Percentiles rank a stretch among this genome's conserved stretches.
Evolutionary conservation across 2,329 filamentous ascomycete species (phyloP).

Genomic region (Colletotrichum camelliae): DNA sequence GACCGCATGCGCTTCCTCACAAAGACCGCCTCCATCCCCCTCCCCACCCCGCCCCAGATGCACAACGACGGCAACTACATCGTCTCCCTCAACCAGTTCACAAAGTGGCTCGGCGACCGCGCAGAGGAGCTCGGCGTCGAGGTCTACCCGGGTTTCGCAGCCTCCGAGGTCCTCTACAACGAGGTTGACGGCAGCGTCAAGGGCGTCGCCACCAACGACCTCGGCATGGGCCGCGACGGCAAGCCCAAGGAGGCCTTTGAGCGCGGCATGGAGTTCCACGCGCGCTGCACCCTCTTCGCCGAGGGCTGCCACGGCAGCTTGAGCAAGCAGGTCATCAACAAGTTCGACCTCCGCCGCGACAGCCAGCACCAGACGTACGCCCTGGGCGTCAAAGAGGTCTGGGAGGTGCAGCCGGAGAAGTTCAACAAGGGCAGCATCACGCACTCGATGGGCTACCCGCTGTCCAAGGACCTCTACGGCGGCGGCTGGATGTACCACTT

Average conservation of each 20-base stretch:
- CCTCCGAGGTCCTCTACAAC: constrained; percentile 88
- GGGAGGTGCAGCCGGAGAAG: constrained; percentile 93
- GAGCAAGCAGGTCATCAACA: constrained; percentile 93
- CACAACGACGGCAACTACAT: constrained; percentile 98
- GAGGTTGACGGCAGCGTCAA: constrained; percentile 82
- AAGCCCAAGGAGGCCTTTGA: constrained; percentile 91
- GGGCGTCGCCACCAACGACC: constrained; percentile 94
- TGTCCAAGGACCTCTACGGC: constrained; percentile 89
- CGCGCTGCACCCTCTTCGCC: constrained; percentile 86
- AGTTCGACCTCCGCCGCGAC: constrained; percentile 87
- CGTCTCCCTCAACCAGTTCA: constrained; percentile 91
- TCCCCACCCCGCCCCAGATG: constrained; percentile 96
- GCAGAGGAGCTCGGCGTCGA: constrained; percentile 98
- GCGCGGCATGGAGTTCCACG: constrained; percentile 98
- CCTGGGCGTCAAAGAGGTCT: constrained; percentile 93
- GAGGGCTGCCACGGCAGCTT: constrained; percentile 97
- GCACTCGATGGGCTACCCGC: constrained; percentile 92
- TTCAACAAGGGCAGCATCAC: constrained; percentile 85
- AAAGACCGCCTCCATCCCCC: constrained; percentile 75
- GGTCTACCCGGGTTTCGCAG: constrained; percentile 94
- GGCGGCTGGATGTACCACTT: constrained; percentile 99
- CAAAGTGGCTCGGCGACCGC: constrained; percentile 93
- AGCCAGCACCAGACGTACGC: constrained; percentile 96
- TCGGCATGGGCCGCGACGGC: constrained; percentile 82
- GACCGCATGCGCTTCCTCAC: constrained; percentile 97